Evolutionary conservation across 768 basidiomycete species (phyloP).

Genomic region (Phlebiopsis flavidoalba): DNA sequence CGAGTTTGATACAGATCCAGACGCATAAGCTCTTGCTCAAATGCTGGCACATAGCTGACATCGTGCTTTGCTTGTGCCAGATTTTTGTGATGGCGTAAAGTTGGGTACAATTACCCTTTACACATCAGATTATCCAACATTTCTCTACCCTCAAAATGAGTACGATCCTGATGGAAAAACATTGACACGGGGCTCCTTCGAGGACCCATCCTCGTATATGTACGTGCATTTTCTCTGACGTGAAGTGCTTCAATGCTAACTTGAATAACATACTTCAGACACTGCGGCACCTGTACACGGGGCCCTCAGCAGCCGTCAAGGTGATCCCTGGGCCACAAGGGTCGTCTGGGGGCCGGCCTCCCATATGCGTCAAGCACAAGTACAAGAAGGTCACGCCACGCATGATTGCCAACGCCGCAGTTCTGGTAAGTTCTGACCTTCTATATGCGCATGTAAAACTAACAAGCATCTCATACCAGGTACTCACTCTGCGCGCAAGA

Average conservation of each 20-base stretch:
- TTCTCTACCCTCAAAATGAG: too few species aligned
- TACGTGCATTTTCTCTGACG: too few species aligned
- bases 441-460: not conserved
- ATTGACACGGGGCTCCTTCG: too few species aligned
- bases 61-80: too few species aligned
- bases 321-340: not conserved
- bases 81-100: too few species aligned
- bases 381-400: not conserved
- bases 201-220: too few species aligned
- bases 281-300: not conserved
- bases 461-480: not conserved
- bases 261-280: not conserved
- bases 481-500: not conserved
- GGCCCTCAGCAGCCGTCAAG: not conserved
- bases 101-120: too few species aligned
- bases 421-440: not conserved
- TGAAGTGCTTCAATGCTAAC: too few species aligned
- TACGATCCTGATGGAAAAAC: too few species aligned
- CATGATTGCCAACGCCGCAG: not conserved
- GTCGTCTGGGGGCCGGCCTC: not conserved
- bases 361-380: not conserved
- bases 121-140: too few species aligned
- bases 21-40: not conserved
- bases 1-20: not conserved
- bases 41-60: too few species aligned